A percentile compares a stretch with the other conserved stretches of the same genome.
These are phyloP conservation scores for Penicillium sclerotigenum DNA, from an alignment of 2,329 filamentous ascomycete species.

Conservation along the genomic window DNA sequence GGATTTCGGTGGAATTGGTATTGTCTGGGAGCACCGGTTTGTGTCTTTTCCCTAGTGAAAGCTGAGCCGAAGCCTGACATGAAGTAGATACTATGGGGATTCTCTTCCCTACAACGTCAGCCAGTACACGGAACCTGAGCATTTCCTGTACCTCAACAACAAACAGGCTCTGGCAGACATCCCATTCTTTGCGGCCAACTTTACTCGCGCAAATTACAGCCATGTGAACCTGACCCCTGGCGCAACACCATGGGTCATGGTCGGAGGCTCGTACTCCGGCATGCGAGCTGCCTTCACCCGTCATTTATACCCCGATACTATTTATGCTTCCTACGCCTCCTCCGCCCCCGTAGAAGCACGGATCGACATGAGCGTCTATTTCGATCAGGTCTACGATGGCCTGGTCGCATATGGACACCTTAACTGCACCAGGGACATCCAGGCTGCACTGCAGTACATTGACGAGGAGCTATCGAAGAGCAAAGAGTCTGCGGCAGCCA, in stretches of 20 bases:
- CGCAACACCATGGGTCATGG: conserved; percentile 46
- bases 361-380: conserved; percentile 52
- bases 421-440: conserved; percentile 52
- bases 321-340: conserved; percentile 42
- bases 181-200: conserved; percentile 44
- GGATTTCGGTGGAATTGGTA: conserved; percentile 39
- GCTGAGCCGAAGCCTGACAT: conserved; percentile 1
- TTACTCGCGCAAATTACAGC: conserved; percentile 32
- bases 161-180: conserved; percentile 47
- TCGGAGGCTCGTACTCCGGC: conserved; percentile 48
- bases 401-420: conserved; percentile 49
- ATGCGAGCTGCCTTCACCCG: conserved; percentile 45
- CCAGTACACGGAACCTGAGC: conserved; percentile 36
- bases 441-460: conserved; percentile 49
- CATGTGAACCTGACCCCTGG: conserved; percentile 40
- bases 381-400: conserved; percentile 49
- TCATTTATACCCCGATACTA: conserved; percentile 42
- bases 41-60: not conserved
- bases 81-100: conserved; percentile 43
- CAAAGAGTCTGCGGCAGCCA: conserved; percentile 31
- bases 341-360: conserved; percentile 48
- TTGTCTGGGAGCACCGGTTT: conserved; percentile 46
- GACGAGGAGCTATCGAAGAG: conserved; percentile 45
- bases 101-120: conserved; percentile 40
- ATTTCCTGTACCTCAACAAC: conserved; percentile 44